These are phyloP conservation scores for Blumeria graminis DNA, from an alignment of 2,329 filamentous ascomycete species.

Conservation along the genomic window DNA sequence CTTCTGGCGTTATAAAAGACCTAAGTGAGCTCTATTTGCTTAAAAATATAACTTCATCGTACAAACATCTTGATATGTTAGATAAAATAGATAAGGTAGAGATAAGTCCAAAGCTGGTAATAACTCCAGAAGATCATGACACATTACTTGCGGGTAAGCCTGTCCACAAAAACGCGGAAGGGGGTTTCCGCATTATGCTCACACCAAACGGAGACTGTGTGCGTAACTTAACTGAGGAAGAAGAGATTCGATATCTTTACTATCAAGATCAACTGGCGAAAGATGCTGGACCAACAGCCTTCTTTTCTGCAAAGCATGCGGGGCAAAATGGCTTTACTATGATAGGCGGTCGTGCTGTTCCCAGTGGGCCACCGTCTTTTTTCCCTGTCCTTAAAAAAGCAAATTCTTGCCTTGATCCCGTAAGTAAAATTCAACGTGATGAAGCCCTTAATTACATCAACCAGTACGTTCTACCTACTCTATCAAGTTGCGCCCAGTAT, in stretches of 20 bases:
- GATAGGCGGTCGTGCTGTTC: slow-evolving; percentile 38
- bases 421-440: slow-evolving; percentile 40
- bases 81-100: slow-evolving; percentile 7
- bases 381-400: slow-evolving; percentile 22
- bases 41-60: slow-evolving; percentile 16
- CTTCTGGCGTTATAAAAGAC: slow-evolving; percentile 15
- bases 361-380: slow-evolving; percentile 36
- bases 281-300: slow-evolving; percentile 28
- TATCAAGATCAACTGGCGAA: slow-evolving; percentile 36
- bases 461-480: slow-evolving; percentile 35
- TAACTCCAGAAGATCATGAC: slow-evolving; percentile 29
- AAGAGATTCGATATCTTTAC: slow-evolving; percentile 45
- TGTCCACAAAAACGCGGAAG: slow-evolving; percentile 37
- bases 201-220: slow-evolving; percentile 56
- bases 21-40: slow-evolving; percentile 19
- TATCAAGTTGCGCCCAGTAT: slow-evolving; percentile 15
- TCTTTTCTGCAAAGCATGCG: slow-evolving; percentile 30
- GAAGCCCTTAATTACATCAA: slow-evolving; percentile 45
- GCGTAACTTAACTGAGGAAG: slow-evolving; percentile 41
- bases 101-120: slow-evolving; percentile 19
- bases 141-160: slow-evolving; percentile 29
- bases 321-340: slow-evolving; percentile 32
- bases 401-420: slow-evolving; percentile 26
- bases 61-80: slow-evolving; percentile 15
- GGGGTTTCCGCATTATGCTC: slow-evolving; percentile 38